These are phyloP conservation scores for Bryoglossum gracile DNA, from an alignment of 495 filamentous ascomycete genomes.

Conservation along the genomic window DNA sequence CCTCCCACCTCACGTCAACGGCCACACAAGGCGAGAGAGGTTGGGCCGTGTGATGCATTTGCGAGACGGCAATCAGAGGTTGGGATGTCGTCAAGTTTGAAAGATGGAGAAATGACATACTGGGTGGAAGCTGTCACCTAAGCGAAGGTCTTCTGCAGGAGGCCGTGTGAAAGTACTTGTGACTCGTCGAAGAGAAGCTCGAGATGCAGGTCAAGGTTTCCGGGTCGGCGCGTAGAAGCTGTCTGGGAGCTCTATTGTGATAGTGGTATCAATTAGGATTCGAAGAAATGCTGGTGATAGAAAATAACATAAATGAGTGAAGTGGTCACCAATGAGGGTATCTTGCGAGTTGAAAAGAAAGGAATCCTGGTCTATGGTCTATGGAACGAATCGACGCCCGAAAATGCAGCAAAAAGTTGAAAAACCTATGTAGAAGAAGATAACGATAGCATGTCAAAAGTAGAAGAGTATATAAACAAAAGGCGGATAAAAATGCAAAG, in stretches of 20 bases:
- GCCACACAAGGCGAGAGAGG: background rate
- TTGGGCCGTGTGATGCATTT: background rate
- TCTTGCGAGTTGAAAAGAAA: slow-evolving; percentile 15
- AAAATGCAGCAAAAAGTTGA: slow-evolving; percentile 15
- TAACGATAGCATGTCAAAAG: slow-evolving; percentile 14
- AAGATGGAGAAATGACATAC: slow-evolving; percentile 9
- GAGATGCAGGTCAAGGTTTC: background rate
- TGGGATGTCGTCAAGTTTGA: background rate
- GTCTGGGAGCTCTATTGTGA: slow-evolving; percentile 1
- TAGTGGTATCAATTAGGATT: slow-evolving; percentile 3
- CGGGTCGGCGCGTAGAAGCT: slow-evolving; percentile 3
- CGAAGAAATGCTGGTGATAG: background rate
- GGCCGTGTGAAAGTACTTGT: slow-evolving; percentile 17
- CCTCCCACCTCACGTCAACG: slow-evolving; percentile 1
- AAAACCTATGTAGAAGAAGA: slow-evolving; percentile 8
- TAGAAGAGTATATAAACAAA: slow-evolving; percentile 6
- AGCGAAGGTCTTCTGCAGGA: slow-evolving; percentile 12
- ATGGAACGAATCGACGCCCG: slow-evolving; percentile 17
- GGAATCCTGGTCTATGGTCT: slow-evolving; percentile 24
- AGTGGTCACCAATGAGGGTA: slow-evolving; percentile 13
- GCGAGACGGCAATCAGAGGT: background rate
- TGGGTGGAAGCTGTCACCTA: background rate
- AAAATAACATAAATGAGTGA: background rate
- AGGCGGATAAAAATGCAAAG: slow-evolving; percentile 22
- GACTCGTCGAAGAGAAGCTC: slow-evolving; percentile 9